Conservation (phyloP, 441 rosid species). For the Arabidopsis lyrata region DNA sequence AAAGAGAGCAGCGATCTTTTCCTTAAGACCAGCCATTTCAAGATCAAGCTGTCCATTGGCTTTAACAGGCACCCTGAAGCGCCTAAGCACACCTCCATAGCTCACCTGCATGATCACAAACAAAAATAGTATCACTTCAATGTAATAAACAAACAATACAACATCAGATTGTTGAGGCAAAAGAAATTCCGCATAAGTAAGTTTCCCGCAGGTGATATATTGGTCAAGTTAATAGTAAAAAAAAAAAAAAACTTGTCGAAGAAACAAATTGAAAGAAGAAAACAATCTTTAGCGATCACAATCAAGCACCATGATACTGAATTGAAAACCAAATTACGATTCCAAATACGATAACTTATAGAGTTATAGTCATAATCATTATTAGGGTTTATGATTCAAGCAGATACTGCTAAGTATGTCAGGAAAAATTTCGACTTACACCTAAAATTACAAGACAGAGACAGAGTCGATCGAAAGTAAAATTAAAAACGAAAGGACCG, state of each 20-base stretch:
- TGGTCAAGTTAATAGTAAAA: neutral
- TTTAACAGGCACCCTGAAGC: conserved; percentile 65
- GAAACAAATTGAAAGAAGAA: conserved; percentile 1
- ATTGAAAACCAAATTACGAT: neutral
- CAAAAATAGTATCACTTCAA: neutral
- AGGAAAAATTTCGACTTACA: neutral
- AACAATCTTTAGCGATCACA: neutral
- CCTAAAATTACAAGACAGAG: neutral
- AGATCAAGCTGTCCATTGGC: conserved; percentile 72
- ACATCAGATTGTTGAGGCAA: neutral
- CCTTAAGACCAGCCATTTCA: conserved; percentile 61
- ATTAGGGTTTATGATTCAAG: neutral
- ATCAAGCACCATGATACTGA: conserved; percentile 8
- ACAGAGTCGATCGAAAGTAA: neutral
- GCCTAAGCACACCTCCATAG: conserved; percentile 76
- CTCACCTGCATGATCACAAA: conserved; percentile 61
- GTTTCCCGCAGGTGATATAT: neutral
- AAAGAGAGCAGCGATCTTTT: conserved; percentile 68
- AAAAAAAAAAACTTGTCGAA: neutral
- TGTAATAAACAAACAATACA: neutral
- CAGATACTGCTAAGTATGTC: conserved; percentile 1
- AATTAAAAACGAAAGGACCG: neutral
- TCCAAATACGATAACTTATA: neutral
- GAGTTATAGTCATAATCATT: neutral
- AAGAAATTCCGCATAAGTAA: too few species aligned